These are phyloP conservation scores for Fusarium beomiforme DNA, from an alignment of 2,329 filamentous ascomycete genomes.

Conservation along the genomic window DNA sequence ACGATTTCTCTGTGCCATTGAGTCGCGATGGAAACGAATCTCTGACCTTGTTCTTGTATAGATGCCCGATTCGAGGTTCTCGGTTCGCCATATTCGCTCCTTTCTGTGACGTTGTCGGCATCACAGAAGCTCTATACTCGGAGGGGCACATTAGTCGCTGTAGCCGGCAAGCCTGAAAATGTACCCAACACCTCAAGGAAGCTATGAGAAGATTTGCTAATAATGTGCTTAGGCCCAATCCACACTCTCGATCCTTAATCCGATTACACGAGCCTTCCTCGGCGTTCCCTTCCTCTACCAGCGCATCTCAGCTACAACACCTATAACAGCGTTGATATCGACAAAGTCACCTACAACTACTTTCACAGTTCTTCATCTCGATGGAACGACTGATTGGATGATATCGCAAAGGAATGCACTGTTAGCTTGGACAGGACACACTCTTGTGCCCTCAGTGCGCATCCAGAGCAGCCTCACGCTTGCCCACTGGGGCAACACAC, in stretches of 20 bases:
- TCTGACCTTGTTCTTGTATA: constrained; percentile 52
- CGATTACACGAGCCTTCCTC: constrained; percentile 79
- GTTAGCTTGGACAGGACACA: constrained; percentile 96
- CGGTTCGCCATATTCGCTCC: constrained; percentile 89
- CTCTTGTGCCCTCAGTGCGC: constrained; percentile 77
- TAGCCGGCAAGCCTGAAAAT: constrained; percentile 92
- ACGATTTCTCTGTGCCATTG: constrained; percentile 31
- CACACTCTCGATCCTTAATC: constrained; percentile 86
- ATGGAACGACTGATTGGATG: constrained; percentile 96
- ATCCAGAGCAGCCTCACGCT: constrained; percentile 79
- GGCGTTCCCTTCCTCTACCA: constrained; percentile 97
- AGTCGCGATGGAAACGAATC: background rate
- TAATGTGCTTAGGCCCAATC: constrained; percentile 75
- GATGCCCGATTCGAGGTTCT: constrained; percentile 96
- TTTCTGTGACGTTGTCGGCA: constrained; percentile 91
- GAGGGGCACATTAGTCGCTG: constrained; percentile 87
- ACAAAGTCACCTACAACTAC: constrained; percentile 88
- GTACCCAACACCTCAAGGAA: constrained; percentile 55
- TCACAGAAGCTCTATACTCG: constrained; percentile 94
- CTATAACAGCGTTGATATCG: constrained; percentile 87
- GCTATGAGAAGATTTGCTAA: background rate
- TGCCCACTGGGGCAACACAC: constrained; percentile 91
- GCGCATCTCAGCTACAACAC: constrained; percentile 84
- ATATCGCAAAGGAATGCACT: constrained; percentile 86
- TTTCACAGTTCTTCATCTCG: constrained; percentile 86